phyloP scores from a whole-genome alignment of 2,329 filamentous ascomycete genomes.

The Botrytis fabae region DNA sequence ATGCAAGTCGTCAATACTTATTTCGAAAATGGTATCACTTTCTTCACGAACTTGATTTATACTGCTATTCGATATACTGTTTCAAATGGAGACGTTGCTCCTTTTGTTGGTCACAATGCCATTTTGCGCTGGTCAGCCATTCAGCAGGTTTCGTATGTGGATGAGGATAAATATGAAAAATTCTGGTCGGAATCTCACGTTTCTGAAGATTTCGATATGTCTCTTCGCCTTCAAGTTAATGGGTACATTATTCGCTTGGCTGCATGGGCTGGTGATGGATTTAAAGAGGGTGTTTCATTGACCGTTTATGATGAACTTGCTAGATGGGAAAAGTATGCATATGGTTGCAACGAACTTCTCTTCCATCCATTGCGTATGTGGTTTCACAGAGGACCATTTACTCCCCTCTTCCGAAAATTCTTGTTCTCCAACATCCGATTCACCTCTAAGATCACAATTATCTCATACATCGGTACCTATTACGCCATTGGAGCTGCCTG shows the following conservation, averaged over 20 bases:
- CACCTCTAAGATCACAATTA: slow-evolving; percentile 72
- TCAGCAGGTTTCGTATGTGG: slow-evolving; percentile 69
- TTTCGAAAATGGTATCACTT: slow-evolving; percentile 69
- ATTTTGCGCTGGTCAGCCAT: slow-evolving; percentile 74
- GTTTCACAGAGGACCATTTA: slow-evolving; percentile 73
- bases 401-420: slow-evolving; percentile 74
- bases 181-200: slow-evolving; percentile 82
- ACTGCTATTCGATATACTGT: slow-evolving; percentile 76
- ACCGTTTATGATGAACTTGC: slow-evolving; percentile 84
- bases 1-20: slow-evolving; percentile 77
- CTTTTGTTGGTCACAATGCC: slow-evolving; percentile 80
- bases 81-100: slow-evolving; percentile 73
- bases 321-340: slow-evolving; percentile 85
- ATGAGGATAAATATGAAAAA: slow-evolving; percentile 72
- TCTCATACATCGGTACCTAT: slow-evolving; percentile 78
- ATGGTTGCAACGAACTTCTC: slow-evolving; percentile 78
- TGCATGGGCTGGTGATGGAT: slow-evolving; percentile 72
- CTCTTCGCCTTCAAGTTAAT: slow-evolving; percentile 69
- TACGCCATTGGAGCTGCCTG: slow-evolving; percentile 76
- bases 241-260: slow-evolving; percentile 74
- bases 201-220: slow-evolving; percentile 82
- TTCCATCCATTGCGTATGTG: slow-evolving; percentile 77
- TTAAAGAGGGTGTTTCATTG: slow-evolving; percentile 80
- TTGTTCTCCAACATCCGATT: slow-evolving; percentile 71
- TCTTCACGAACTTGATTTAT: slow-evolving; percentile 75